Conservation (phyloP, 2,329 filamentous ascomycete genomes). For the Penicillium sp. region DNA sequence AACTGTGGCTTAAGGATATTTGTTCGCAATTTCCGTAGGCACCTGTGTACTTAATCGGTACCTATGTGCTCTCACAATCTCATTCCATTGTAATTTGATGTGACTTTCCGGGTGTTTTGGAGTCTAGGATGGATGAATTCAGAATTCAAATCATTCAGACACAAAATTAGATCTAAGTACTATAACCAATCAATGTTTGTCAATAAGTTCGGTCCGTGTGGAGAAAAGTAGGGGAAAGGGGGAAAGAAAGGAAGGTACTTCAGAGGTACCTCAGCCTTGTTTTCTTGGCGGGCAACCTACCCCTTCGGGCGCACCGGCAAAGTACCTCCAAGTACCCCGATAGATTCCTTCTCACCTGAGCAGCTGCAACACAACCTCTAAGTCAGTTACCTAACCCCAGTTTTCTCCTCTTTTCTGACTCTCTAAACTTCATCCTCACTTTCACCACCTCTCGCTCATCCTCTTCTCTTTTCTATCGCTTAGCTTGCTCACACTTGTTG, state of each 20-base stretch:
- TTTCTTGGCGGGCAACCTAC: slow-evolving; percentile 4
- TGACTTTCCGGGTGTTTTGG: fast-evolving
- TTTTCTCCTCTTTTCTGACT: slow-evolving; percentile 10
- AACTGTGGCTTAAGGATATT: slow-evolving; percentile 9
- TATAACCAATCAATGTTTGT: background rate
- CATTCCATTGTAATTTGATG: background rate
- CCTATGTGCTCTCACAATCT: too few relatives aligned
- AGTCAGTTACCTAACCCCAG: slow-evolving; percentile 13
- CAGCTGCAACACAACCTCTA: slow-evolving; percentile 2
- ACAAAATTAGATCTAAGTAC: background rate
- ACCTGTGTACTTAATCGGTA: background rate
- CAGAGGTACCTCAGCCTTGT: slow-evolving; percentile 9
- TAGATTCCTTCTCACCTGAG: slow-evolving; percentile 5
- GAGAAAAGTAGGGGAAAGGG: slow-evolving; percentile 7
- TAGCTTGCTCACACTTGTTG: slow-evolving; percentile 2
- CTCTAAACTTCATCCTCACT: background rate
- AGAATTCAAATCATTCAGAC: background rate
- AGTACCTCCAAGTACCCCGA: slow-evolving; percentile 12
- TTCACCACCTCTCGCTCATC: background rate
- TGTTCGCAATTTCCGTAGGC: background rate
- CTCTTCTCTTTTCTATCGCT: background rate
- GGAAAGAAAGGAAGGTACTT: slow-evolving; percentile 7
- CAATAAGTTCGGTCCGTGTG: slow-evolving; percentile 1
- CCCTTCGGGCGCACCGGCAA: slow-evolving; percentile 1
- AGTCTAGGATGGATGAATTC: background rate